These are phyloP conservation scores for Aspergillus haitiensis DNA, from an alignment of 495 filamentous ascomycete species.

Conservation along the genomic window DNA sequence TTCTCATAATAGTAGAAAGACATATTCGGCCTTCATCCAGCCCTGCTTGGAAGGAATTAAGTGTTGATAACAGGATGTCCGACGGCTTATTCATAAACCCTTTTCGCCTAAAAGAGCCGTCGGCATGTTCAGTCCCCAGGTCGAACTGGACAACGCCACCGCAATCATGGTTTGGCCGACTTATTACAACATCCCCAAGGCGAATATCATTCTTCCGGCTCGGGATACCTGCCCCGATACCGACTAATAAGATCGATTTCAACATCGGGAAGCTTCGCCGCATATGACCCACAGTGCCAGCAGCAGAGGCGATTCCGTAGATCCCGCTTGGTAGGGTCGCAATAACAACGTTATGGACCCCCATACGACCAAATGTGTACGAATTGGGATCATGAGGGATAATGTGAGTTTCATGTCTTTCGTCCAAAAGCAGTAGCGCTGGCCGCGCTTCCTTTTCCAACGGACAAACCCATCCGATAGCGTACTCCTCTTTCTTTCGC, in stretches of 20 bases:
- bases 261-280: neutral
- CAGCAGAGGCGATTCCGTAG: neutral
- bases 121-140: neutral
- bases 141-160: neutral
- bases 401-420: neutral
- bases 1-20: neutral
- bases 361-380: neutral
- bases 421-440: neutral
- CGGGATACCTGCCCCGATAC: neutral
- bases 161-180: neutral
- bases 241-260: neutral
- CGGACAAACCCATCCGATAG: neutral
- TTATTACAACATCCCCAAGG: neutral
- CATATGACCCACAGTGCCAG: neutral
- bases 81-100: neutral
- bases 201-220: neutral
- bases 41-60: neutral
- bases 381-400: neutral
- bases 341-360: neutral
- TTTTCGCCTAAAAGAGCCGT: neutral
- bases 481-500: neutral
- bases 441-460: neutral
- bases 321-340: neutral
- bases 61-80: neutral
- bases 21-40: neutral